phyloP scores from a whole-genome alignment of 1,139 yeast genomes.

The Saccharomyces pastorianus region DNA sequence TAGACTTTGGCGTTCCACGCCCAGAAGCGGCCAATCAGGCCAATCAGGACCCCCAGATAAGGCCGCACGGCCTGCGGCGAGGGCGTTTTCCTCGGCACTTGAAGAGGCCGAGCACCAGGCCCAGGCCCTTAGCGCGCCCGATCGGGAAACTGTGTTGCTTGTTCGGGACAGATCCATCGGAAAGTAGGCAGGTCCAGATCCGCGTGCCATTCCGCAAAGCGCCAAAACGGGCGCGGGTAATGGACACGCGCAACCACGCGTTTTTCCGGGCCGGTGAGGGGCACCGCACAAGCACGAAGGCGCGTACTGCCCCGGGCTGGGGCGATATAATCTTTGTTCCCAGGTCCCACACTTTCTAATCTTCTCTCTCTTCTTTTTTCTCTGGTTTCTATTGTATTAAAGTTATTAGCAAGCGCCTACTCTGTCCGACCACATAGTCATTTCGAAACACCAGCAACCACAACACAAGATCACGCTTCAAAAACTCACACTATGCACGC shows the following conservation, averaged over 20 bases:
- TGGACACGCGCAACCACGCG: background rate
- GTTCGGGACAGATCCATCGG: background rate
- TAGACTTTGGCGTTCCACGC: background rate
- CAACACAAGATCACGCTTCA: no score
- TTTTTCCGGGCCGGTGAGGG: background rate
- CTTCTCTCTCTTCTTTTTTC: background rate
- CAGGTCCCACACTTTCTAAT: background rate
- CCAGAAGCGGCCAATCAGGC: constrained; percentile 1
- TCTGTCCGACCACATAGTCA: background rate
- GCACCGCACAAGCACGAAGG: background rate
- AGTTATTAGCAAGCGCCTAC: no score
- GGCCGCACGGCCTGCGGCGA: background rate
- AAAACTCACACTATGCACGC: constrained; percentile 31
- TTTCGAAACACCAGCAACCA: background rate
- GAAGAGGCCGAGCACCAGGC: background rate
- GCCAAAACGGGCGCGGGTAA: constrained; percentile 1
- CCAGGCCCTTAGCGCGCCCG: background rate
- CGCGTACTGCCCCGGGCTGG: background rate
- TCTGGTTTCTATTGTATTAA: background rate
- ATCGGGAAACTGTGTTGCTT: background rate
- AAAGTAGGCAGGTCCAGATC: background rate
- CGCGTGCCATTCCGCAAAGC: background rate
- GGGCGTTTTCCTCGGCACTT: background rate
- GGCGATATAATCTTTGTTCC: background rate
- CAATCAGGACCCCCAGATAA: background rate